Evolutionary conservation across 257 asterid species (phyloP).

Genomic region (Pogostemon cablin): DNA sequence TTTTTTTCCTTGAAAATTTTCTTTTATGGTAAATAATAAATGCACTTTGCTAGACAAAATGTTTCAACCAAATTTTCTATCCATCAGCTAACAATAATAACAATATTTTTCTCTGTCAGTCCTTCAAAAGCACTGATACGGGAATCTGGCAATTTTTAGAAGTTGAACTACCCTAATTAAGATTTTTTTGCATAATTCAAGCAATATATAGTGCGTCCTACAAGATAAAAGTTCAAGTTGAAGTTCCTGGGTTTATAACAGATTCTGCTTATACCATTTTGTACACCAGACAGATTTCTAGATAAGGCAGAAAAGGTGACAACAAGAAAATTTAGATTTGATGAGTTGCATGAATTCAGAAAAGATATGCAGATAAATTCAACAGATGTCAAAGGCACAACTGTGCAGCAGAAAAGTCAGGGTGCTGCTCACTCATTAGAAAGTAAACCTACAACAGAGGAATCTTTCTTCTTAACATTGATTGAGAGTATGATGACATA

Average conservation of each 20-base stretch:
- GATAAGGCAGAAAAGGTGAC: slow-evolving; percentile 5
- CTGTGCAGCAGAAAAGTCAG: slow-evolving; percentile 12
- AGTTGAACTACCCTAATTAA: slow-evolving; percentile 1
- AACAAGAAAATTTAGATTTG: not conserved
- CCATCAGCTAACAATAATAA: not conserved
- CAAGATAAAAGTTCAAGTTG: slow-evolving; percentile 6
- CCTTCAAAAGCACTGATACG: not conserved
- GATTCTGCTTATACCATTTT: slow-evolving; percentile 4
- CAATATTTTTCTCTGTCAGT: not conserved
- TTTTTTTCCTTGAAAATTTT: not conserved
- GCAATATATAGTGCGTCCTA: slow-evolving; percentile 10
- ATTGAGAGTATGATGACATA: slow-evolving; percentile 43
- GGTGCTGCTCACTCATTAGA: not conserved
- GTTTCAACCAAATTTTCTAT: not conserved
- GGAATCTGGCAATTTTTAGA: slow-evolving; percentile 14
- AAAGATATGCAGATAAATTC: slow-evolving; percentile 9
- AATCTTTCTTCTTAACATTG: not conserved
- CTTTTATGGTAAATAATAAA: not conserved
- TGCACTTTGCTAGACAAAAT: slow-evolving; percentile 12
- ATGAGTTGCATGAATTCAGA: not conserved
- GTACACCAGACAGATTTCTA: not conserved
- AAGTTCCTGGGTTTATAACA: slow-evolving; percentile 14
- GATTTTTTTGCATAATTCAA: not conserved
- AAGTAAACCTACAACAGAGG: not conserved
- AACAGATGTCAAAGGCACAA: slow-evolving; percentile 20